Evolutionary conservation across 352 stramenopile genomes (phyloP).

Genomic region (Phytophthora niederhauseri): DNA sequence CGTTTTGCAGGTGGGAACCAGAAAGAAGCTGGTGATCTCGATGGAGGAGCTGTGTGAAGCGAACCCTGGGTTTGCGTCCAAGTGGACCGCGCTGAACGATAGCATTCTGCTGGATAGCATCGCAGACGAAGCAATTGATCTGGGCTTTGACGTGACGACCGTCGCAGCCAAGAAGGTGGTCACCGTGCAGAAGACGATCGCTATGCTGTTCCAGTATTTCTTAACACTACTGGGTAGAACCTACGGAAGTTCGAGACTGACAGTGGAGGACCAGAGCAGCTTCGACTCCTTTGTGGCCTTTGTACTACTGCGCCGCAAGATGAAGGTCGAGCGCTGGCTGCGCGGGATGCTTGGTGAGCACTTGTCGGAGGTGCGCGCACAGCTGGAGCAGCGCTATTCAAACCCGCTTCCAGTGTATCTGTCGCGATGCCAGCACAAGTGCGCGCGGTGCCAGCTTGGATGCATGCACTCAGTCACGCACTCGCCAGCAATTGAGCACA

Average conservation of each 20-base stretch:
- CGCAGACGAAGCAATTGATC: constrained; percentile 45
- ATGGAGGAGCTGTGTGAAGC: constrained; percentile 37
- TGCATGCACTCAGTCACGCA: constrained; percentile 56
- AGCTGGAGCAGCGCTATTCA: constrained; percentile 18
- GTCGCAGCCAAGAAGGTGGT: neutral
- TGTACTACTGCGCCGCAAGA: neutral
- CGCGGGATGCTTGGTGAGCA: neutral
- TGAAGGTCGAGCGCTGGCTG: neutral
- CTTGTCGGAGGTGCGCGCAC: constrained; percentile 20
- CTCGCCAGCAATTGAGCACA: constrained; percentile 23
- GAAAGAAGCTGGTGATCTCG: constrained; percentile 20
- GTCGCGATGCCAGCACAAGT: constrained; percentile 52
- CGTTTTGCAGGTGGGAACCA: constrained; percentile 15
- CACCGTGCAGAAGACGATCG: neutral
- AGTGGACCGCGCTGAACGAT: constrained; percentile 35
- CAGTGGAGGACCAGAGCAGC: neutral
- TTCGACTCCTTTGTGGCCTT: neutral
- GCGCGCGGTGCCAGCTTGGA: constrained; percentile 49
- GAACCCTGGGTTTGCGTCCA: constrained; percentile 28
- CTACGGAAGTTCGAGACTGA: neutral
- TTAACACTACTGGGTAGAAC: neutral
- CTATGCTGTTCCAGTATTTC: neutral
- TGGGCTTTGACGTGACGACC: constrained; percentile 25
- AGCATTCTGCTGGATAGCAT: constrained; percentile 33
- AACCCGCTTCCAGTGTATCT: constrained; percentile 30